Conservation (phyloP, 2,329 filamentous ascomycete genomes). For the Alternaria dauci region DNA sequence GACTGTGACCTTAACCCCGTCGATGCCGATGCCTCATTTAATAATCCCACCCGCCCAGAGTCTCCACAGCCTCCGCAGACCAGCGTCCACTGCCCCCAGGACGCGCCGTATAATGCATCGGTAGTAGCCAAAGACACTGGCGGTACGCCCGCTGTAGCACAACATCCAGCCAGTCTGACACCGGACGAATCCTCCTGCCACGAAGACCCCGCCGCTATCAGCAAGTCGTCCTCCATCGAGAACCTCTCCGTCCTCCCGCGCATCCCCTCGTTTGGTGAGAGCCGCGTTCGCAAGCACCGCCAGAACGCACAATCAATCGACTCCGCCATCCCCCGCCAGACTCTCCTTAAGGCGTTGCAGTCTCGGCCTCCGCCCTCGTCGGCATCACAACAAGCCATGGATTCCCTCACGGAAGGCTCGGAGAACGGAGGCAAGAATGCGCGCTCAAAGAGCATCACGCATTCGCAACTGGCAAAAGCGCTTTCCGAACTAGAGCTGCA, state of each 20-base stretch:
- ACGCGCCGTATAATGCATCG: slow-evolving; percentile 39
- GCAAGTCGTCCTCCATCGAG: slow-evolving; percentile 47
- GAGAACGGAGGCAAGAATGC: slow-evolving; percentile 40
- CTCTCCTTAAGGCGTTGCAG: slow-evolving; percentile 81
- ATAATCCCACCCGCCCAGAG: slow-evolving; percentile 36
- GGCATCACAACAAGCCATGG: slow-evolving; percentile 67
- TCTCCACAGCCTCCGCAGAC: slow-evolving; percentile 38
- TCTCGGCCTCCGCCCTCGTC: slow-evolving; percentile 64
- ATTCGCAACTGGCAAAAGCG: slow-evolving; percentile 69
- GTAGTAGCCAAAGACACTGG: slow-evolving; percentile 40
- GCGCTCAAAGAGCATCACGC: slow-evolving; percentile 41
- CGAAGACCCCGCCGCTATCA: slow-evolving; percentile 31
- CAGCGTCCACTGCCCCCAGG: slow-evolving; percentile 33
- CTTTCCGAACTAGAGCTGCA: slow-evolving; percentile 61
- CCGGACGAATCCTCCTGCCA: slow-evolving; percentile 41
- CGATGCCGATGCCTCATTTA: slow-evolving; percentile 36
- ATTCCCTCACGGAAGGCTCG: slow-evolving; percentile 62
- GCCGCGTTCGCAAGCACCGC: slow-evolving; percentile 49
- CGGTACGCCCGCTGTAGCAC: slow-evolving; percentile 37
- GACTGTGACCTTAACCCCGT: slow-evolving; percentile 45
- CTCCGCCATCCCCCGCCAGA: slow-evolving; percentile 74
- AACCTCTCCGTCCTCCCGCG: slow-evolving; percentile 45
- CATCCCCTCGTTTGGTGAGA: slow-evolving; percentile 49
- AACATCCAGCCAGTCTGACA: slow-evolving; percentile 26
- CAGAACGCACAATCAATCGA: slow-evolving; percentile 65